Evolutionary conservation across 108 stramenopile genomes (phyloP), one percentile per base, ranked within the genome.

Genomic region (Fragilaria crotonensis): DNA sequence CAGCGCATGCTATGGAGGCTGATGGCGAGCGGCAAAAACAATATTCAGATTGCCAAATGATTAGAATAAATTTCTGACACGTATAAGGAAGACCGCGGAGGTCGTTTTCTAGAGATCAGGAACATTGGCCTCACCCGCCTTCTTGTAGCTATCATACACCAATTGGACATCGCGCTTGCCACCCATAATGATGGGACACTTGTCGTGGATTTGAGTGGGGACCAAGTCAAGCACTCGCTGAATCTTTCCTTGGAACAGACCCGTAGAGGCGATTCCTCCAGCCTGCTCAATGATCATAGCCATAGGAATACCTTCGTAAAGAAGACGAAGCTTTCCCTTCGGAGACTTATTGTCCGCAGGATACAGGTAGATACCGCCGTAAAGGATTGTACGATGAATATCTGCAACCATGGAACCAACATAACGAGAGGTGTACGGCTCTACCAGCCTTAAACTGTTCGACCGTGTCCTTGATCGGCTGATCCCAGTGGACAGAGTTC

Each of bases 261-360:
- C 98, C 26, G 97, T 95, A 25, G 94, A 94, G 25, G 96, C 96
- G 54, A 87, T 83, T 31, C 98, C 98, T 52, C 97, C 97, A 57
- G 96, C 96, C 70, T 96, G 85, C 70, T 99, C 97, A 33, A 98
- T 93, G 66, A 98, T 94, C 64, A 96, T 78, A 21, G 99, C 95
- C 99, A 99, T 99, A 30, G 99, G 99, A 78, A 97, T 96, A 54
- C 96, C 97, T 79, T 98, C 99, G 70, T 99, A 99, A 9, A 99
- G 89, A 58, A 97, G 84, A 60, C 97, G 93, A 60, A 95, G 84
- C 83, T 96, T 95, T 63, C 95, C 94, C 70, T 95, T 91, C 23
- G 86, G 87, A 31, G 80, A 79, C 63, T 95, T 95, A 62, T 76
- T 85, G 63, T 97, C 96, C 3, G 96, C 96, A 20, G 98, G 98